Conservation (phyloP, 305 asterid species). For the Stenogyne calaminthoides region DNA sequence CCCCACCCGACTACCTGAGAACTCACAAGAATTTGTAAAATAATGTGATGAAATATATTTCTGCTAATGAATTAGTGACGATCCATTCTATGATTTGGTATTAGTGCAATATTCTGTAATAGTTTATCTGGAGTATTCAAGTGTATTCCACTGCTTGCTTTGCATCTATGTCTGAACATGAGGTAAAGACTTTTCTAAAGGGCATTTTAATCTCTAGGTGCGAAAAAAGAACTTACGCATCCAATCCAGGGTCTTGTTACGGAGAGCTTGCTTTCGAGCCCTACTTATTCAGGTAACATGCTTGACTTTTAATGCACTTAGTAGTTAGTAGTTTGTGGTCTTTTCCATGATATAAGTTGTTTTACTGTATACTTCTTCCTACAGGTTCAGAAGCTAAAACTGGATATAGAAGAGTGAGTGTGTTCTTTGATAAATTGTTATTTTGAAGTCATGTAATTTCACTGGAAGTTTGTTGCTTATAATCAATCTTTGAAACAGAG, state of each 20-base stretch:
- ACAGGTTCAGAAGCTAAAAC: conserved; percentile 98
- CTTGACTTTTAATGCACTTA: conserved; percentile 27
- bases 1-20: neutral
- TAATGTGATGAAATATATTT: conserved; percentile 3
- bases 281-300: conserved; percentile 82
- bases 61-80: conserved; percentile 11
- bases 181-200: conserved; percentile 16
- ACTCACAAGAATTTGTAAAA: conserved; percentile 4
- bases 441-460: conserved; percentile 9
- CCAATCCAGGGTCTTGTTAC: conserved; percentile 87
- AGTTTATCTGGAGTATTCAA: conserved; percentile 15
- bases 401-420: conserved; percentile 96
- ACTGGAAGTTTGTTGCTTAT: conserved; percentile 34
- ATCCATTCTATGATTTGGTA: conserved; percentile 26
- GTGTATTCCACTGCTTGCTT: conserved; percentile 17
- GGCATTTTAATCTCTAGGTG: conserved; percentile 50
- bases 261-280: conserved; percentile 93
- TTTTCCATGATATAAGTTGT: conserved; percentile 32
- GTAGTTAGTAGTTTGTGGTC: conserved; percentile 31
- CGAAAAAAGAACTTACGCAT: conserved; percentile 89
- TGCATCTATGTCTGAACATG: conserved; percentile 17
- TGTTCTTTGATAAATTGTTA: conserved; percentile 30
- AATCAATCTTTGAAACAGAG: conserved; percentile 52
- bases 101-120: neutral
- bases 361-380: conserved; percentile 22